Evolutionary conservation across 2,329 filamentous ascomycete genomes (phyloP), one percentile per base, ranked within the genome.

Genomic region (Aureobasidium pullulans): DNA sequence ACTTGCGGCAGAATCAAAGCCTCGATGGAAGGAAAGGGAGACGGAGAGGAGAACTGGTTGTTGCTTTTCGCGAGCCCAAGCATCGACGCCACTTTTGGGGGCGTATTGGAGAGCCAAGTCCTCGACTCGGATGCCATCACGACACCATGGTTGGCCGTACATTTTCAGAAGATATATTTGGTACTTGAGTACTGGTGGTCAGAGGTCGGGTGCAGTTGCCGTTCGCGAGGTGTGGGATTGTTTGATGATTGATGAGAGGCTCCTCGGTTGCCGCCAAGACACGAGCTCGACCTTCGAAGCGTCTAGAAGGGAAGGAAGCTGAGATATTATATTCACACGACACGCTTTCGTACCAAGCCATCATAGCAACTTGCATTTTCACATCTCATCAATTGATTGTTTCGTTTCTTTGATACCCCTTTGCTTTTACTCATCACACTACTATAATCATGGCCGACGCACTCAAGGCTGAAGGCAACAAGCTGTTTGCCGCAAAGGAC

Each of bases 391-490:
- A 40, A 47, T 57, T 47, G 40, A 43, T 44, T 23, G 29, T 44
- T 54, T 47, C 53, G 40, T 46, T 58, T 58, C 36, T 44, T 48
- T 58, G 43, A 48, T 48, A 58, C 54, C 54, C 53, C 40, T 29
- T 47, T 47, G 49, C 42, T 46, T 52, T 53, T 42, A 53, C 49
- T 15, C 40, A 28, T 31, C 19, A 9, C 34, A 39, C 13, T 23
- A 23, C 23, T 19, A 16, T 57, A 42, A 58, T 50, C 23, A 68
- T 86, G 84, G 84, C 84, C 65, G 84, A 87, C 76, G 82, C 93
- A 84, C 85, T 99, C 70, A 99, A 99, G 82, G 90, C 92, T 70
- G 88, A 94, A 73, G 94, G 93, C 80, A 99, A 99, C 82, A 96
- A 96, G 81, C 92, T 95, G 76, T 99, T 99, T 76, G 88, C 90